phyloP scores from a whole-genome alignment of 352 stramenopile species.

The Hyaloperonospora arabidopsidis region DNA sequence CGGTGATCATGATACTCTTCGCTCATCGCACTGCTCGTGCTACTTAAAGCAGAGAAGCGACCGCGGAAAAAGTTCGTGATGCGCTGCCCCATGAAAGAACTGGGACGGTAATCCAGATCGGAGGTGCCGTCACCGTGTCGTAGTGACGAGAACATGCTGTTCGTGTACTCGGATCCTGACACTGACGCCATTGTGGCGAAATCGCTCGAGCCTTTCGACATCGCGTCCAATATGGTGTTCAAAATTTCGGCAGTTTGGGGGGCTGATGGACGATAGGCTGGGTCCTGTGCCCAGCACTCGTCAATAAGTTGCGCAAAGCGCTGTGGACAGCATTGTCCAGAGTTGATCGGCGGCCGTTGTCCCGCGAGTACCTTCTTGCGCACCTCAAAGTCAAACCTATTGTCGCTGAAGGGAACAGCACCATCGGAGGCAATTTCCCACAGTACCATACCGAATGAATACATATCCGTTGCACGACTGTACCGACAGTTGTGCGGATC shows the following conservation, averaged over 20 bases:
- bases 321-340: slow-evolving; percentile 37
- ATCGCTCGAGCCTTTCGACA: slow-evolving; percentile 36
- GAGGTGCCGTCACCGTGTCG: slow-evolving; percentile 25
- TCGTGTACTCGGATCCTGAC: slow-evolving; percentile 38
- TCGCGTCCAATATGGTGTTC: slow-evolving; percentile 43
- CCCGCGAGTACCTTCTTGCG: slow-evolving; percentile 50
- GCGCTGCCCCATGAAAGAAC: slow-evolving; percentile 34
- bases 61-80: slow-evolving; percentile 64
- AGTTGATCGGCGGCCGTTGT: slow-evolving; percentile 44
- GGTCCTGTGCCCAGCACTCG: slow-evolving; percentile 52
- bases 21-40: slow-evolving; percentile 33
- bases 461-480: slow-evolving; percentile 59
- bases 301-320: slow-evolving; percentile 52
- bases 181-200: slow-evolving; percentile 25
- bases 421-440: slow-evolving; percentile 64
- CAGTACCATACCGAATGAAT: slow-evolving; percentile 66
- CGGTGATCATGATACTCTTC: slow-evolving; percentile 31
- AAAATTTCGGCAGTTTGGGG: slow-evolving; percentile 44
- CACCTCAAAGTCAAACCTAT: slow-evolving; percentile 64
- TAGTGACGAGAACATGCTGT: slow-evolving; percentile 55
- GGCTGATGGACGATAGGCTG: slow-evolving; percentile 33
- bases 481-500: slow-evolving; percentile 62
- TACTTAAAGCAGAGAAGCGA: slow-evolving; percentile 38
- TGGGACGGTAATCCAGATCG: slow-evolving; percentile 39
- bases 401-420: slow-evolving; percentile 52